These are phyloP conservation scores for Zygotorulaspora mrakii DNA, from an alignment of 1,139 yeast species.

Conservation along the genomic window DNA sequence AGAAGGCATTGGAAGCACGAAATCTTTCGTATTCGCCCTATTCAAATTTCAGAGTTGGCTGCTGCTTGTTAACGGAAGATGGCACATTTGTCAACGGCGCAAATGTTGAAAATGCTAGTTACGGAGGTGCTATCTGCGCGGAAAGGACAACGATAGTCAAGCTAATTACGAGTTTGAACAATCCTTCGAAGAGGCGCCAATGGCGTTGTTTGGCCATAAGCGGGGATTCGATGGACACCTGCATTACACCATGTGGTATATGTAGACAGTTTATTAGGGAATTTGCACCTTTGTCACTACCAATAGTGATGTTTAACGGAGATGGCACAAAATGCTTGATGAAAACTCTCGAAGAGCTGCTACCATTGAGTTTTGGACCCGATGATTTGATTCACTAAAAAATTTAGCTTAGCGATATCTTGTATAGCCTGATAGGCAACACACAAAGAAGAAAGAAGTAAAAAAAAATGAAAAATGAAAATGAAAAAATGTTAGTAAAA, in stretches of 20 bases:
- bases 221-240: conserved; percentile 58
- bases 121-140: conserved; percentile 87
- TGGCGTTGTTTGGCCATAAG: conserved; percentile 47
- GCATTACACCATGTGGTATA: conserved; percentile 88
- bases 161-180: conserved; percentile 47
- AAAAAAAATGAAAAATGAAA: conserved; percentile 6
- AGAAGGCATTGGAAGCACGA: conserved; percentile 44
- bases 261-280: conserved; percentile 88
- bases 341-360: conserved; percentile 55
- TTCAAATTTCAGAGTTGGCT: conserved; percentile 85
- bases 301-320: conserved; percentile 58
- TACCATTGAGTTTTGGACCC: conserved; percentile 88
- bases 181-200: conserved; percentile 7
- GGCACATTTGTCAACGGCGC: conserved; percentile 65
- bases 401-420: neutral
- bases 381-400: conserved; percentile 47
- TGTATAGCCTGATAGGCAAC: neutral
- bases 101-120: conserved; percentile 89
- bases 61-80: conserved; percentile 54
- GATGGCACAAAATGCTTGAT: conserved; percentile 46
- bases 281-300: conserved; percentile 48
- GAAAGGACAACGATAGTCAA: conserved; percentile 75
- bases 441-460: conserved; percentile 1
- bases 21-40: conserved; percentile 70
- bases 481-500: too few relatives aligned